Evolutionary conservation across 768 basidiomycete genomes (phyloP), one percentile per base, ranked within the genome.

Genomic region (Mycena metata): DNA sequence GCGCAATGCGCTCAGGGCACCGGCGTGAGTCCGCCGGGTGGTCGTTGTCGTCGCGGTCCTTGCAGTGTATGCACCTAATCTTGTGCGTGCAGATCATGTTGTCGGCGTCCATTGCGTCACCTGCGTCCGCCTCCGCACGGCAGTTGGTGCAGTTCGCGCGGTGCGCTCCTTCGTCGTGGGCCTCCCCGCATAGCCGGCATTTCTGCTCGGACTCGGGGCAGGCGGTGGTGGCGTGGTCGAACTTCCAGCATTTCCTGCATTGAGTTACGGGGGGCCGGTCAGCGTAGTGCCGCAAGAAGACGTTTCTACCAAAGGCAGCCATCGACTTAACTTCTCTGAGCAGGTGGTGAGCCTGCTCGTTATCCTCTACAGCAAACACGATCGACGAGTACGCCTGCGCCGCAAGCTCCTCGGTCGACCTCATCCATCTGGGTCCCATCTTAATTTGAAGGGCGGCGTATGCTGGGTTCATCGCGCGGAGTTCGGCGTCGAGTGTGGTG

Each of bases 121-220:
- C 56, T 12, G 52, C 45, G 4, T 46, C 64, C 2, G 12, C 17
- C n/a, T 65, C 64, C 15, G 43, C 33, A 6, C 24, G 4, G 55
- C 55, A 59, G n/a, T 41, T 17, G 33, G 41, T 46, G 64, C 58
- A 59, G 9, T 33, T 33, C 12, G 21, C 7, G 1, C 57, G 65
- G 42, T 66, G 58, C 45, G 59, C 65, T 11, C 15, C 26, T 41
- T 66, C 65, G 2, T 30, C 42, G 65, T 66, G 65, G 3, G 47
- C 58, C n/a, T 30, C 23, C 11, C 35, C 56, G 57, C 65, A 66
- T 5, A 66, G 56, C 6, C 65, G 65, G 57, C 65, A 66, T 11
- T 12, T 60, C 5, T 9, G 33, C 16, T 50, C 30, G 11, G 41
- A 7, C 4, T 19, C 51, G 15, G 60, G 21, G 66, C 66, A 67